phyloP scores from a whole-genome alignment of 148 eudicot genomes.

The Dysphania ambrosioides region DNA sequence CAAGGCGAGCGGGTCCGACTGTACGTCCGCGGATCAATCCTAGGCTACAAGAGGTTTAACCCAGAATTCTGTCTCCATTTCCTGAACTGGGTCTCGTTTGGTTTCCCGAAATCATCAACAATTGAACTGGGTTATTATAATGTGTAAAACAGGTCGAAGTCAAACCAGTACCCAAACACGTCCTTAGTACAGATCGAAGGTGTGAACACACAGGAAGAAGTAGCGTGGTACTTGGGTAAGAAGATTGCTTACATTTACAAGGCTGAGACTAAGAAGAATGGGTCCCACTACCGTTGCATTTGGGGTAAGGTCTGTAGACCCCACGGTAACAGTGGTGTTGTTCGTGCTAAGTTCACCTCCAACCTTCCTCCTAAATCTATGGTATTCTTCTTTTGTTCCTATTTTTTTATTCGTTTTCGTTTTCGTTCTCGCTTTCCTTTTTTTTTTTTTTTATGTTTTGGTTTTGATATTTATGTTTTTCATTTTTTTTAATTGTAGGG shows the following conservation, averaged over 20 bases:
- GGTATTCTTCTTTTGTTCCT: constrained; percentile 31
- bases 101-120: not conserved
- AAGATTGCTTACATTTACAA: constrained; percentile 76
- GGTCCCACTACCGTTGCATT: constrained; percentile 77
- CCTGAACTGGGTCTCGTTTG: not conserved
- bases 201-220: constrained; percentile 80
- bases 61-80: not conserved
- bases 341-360: constrained; percentile 77
- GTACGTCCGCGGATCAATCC: constrained; percentile 58
- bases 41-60: constrained; percentile 73
- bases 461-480: not conserved
- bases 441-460: not conserved
- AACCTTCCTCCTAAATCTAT: constrained; percentile 87
- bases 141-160: constrained; percentile 53
- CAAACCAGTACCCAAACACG: constrained; percentile 84
- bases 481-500: constrained; percentile 44
- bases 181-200: constrained; percentile 80
- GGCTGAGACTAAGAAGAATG: constrained; percentile 66
- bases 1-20: constrained; percentile 79
- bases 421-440: no score
- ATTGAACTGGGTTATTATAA: not conserved
- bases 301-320: constrained; percentile 87
- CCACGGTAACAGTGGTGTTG: constrained; percentile 85
- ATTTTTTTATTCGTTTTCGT: not conserved
- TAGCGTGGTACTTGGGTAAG: constrained; percentile 73